Base-by-base conservation (phyloP, 768 basidiomycete genomes). In the Gloeostereum incarnatum region DNA sequence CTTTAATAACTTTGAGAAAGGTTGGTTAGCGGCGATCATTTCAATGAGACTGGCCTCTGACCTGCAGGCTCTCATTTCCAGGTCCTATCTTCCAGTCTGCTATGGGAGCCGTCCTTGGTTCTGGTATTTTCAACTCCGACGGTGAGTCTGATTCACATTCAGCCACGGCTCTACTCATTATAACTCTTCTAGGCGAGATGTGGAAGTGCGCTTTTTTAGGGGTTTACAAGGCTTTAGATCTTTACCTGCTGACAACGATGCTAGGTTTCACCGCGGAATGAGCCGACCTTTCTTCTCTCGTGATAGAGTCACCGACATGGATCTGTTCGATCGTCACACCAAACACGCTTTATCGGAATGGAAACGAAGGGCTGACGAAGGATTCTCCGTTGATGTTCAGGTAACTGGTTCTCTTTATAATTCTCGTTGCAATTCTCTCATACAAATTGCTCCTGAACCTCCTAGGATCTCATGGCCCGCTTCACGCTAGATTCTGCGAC, bases 111-210 rank as follows among this genome's bases (percentile, higher is more conserved):
- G 61, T 81, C 7, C 55, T 81, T 10, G 81, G 81, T 0, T 65
- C 66, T 10, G 81, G 81, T 0, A 74, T 82, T 3, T 83, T 83
- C 52, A 81, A 82, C 45, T 73, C 75, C 8, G 78, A 81, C 39
- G 78, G 78, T 68, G 46, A 41, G 61, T 38, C 22, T 26, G 5
- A 7, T 2, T 39, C 18, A 9, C 38, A 37, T 33, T 59, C 54
- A 51, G 20, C 53, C 5, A 60, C 23, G 61, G 65, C 59, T 66
- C 61, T 63, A 58, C 62, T 46, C 26, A 54, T 35, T 21, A 6
- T 30, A 31, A 16, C 14, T 18, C 1, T 18, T 18, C 16, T 31
- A 65, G 64, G 59, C 22, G 66, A 69, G 6, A 65, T 69, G 59
- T 74, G 71, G 73, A 72, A 68, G 58, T 64, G 46, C 24, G 46